Percentiles rank a stretch among this genome's conserved stretches.
Conservation (phyloP, 2,329 filamentous ascomycete genomes). For the Penicillium vulpinum region DNA sequence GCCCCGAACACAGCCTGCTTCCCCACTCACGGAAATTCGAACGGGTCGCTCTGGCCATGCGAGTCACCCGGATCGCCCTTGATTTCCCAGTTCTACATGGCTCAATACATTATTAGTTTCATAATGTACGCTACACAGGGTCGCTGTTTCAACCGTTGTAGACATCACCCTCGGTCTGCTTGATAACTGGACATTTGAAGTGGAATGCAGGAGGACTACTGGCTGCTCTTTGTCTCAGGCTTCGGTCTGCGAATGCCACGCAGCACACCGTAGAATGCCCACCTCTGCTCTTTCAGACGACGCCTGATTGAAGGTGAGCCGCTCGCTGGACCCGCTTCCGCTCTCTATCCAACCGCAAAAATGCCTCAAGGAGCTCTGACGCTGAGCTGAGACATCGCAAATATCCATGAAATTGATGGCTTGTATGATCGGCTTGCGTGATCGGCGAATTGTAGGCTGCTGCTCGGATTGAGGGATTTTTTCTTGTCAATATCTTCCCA, state of each 20-base stretch:
- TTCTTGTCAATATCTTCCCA: neutral
- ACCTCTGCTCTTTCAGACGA: neutral
- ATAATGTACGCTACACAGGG: neutral
- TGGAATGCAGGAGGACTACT: too few relatives aligned
- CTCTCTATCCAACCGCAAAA: neutral
- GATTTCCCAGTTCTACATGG: too few relatives aligned
- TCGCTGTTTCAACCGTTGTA: neutral
- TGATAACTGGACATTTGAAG: too few relatives aligned
- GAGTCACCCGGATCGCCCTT: too few relatives aligned
- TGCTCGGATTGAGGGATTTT: too few relatives aligned
- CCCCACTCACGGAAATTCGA: too few relatives aligned
- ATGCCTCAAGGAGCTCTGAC: neutral
- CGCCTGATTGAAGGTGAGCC: neutral
- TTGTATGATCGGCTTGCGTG: neutral
- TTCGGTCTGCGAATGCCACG: neutral
- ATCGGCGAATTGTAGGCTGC: neutral
- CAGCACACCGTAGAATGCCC: neutral
- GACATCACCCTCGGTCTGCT: neutral
- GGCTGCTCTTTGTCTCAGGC: neutral
- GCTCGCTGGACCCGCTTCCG: neutral
- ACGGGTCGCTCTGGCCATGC: too few relatives aligned
- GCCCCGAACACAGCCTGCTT: too few relatives aligned
- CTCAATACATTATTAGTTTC: too few relatives aligned
- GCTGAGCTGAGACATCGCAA: neutral
- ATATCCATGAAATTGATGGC: neutral